These are phyloP conservation scores for Phytophthora idaei DNA, from an alignment of 352 stramenopile genomes.

Conservation along the genomic window DNA sequence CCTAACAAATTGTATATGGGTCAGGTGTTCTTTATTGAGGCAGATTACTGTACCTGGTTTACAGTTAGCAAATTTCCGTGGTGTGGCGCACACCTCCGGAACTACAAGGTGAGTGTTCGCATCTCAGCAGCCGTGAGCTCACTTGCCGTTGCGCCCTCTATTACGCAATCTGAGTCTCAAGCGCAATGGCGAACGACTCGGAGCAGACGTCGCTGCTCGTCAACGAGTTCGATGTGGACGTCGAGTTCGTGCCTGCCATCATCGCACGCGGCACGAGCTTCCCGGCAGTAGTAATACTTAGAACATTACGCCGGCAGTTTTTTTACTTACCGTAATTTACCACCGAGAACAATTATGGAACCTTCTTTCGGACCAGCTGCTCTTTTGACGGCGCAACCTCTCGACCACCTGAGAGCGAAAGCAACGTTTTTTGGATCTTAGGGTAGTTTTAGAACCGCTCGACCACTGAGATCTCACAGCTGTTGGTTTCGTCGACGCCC, in stretches of 20 bases:
- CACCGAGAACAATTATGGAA: too few relatives aligned
- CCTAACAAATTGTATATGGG: too few relatives aligned
- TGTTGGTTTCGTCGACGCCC: too few relatives aligned
- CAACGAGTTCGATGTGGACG: slow-evolving; percentile 23
- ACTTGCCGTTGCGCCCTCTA: background rate
- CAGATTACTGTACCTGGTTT: background rate
- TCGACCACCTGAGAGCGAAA: too few relatives aligned
- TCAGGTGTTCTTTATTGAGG: background rate
- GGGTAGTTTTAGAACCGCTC: too few relatives aligned
- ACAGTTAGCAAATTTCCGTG: background rate
- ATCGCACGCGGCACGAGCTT: slow-evolving; percentile 62
- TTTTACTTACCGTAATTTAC: too few relatives aligned
- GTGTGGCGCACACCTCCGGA: slow-evolving; percentile 6
- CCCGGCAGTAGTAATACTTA: too few relatives aligned
- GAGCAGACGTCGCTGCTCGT: slow-evolving; percentile 28
- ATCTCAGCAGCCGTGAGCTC: background rate
- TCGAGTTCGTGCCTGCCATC: slow-evolving; percentile 38
- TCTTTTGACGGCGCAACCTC: too few relatives aligned
- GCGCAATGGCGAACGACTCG: slow-evolving; percentile 9
- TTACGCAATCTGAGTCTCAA: background rate
- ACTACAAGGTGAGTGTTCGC: slow-evolving; percentile 1
- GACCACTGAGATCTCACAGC: too few relatives aligned
- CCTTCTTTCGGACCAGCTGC: too few relatives aligned
- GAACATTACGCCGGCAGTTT: too few relatives aligned
- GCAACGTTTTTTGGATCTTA: too few relatives aligned